phyloP scores from a whole-genome alignment of 805 yeast genomes.

The Lachancea cidri region DNA sequence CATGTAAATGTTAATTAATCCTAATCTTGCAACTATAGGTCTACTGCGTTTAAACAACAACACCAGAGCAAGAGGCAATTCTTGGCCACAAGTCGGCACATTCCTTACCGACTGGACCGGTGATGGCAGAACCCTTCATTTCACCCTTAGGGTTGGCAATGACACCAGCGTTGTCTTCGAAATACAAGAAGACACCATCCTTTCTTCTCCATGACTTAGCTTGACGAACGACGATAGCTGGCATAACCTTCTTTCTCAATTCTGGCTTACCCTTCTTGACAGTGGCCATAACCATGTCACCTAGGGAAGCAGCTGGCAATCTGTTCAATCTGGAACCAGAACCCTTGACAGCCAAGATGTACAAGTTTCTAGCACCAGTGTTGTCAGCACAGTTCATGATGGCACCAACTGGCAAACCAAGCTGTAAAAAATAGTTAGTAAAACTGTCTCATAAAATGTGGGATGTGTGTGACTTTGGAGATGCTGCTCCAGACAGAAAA shows the following conservation, averaged over 20 bases:
- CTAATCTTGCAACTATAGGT: not conserved
- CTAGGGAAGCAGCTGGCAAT: slow-evolving; percentile 99
- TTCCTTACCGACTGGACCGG: slow-evolving; percentile 99
- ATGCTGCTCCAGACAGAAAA: not conserved
- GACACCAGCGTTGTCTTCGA: slow-evolving; percentile 99
- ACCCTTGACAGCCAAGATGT: slow-evolving; percentile 98
- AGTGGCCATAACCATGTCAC: slow-evolving; percentile 99
- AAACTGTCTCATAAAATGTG: no score
- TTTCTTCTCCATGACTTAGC: slow-evolving; percentile 99
- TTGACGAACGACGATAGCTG: slow-evolving; percentile 99
- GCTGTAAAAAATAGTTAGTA: slow-evolving; percentile 42
- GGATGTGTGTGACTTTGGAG: no score
- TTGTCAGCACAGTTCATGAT: slow-evolving; percentile 99
- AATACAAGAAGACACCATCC: slow-evolving; percentile 99
- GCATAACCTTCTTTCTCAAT: slow-evolving; percentile 99
- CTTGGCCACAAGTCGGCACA: slow-evolving; percentile 99
- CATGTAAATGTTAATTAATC: slow-evolving; percentile 1
- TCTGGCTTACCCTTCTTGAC: slow-evolving; percentile 99
- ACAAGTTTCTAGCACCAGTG: slow-evolving; percentile 99
- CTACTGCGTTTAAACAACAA: slow-evolving; percentile 73
- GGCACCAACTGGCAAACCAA: slow-evolving; percentile 99
- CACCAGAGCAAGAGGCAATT: slow-evolving; percentile 99
- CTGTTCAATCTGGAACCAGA: slow-evolving; percentile 99
- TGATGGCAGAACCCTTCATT: slow-evolving; percentile 99
- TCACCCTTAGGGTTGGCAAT: slow-evolving; percentile 99